Evolutionary conservation across 345 rosid genomes (phyloP), one percentile per base, ranked within the genome.

Genomic region (Acer saccharum): DNA sequence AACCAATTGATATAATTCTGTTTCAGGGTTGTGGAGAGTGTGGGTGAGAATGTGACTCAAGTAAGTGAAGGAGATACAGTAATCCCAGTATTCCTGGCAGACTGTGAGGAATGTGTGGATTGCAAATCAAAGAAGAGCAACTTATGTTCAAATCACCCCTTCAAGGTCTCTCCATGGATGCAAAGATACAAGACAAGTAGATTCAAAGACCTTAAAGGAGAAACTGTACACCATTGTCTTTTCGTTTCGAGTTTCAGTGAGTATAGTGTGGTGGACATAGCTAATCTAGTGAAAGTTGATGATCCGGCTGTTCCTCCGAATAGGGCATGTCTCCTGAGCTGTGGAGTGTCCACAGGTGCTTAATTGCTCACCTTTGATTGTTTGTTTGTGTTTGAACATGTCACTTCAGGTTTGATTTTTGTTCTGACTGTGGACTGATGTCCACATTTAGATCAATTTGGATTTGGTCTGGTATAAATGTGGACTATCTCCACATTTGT

Each of bases 331-430:
- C 98, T 95, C 74, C 89, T 95, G n/a, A 86, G 98, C 60, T 95
- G 98, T 18, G 97, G 98, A 75, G 85, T 95, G 50, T 89, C 98
- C 35, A 93, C 98, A 62, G 98, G 98, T 89, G 86, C 61, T 57
- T 25, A 35, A 4, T 35, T 35, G 39, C 39, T 61, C 25, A 65
- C 21, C 25, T 25, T 58, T 21, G 23, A 7, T 21, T 79, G 39
- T 54, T 52, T 21, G 6, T 18, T 46, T 35, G 7, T 43, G 35
- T 12, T 71, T 64, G 9, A 46, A 25, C 54, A 62, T 41, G 52
- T 17, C 54, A 8, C 16, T 13, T 69, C 48, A 43, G 27, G 7
- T 68, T 3, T 57, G 8, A 35, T 35, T 76, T 76, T 12, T 12
- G 2, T 57, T 14, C 32, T 69, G 20, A 12, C 32, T 14, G 39